A percentile compares a stretch with the other conserved stretches of the same genome.
phyloP scores from a whole-genome alignment of 2,329 filamentous ascomycete species.

The Zarea fungicola region DNA sequence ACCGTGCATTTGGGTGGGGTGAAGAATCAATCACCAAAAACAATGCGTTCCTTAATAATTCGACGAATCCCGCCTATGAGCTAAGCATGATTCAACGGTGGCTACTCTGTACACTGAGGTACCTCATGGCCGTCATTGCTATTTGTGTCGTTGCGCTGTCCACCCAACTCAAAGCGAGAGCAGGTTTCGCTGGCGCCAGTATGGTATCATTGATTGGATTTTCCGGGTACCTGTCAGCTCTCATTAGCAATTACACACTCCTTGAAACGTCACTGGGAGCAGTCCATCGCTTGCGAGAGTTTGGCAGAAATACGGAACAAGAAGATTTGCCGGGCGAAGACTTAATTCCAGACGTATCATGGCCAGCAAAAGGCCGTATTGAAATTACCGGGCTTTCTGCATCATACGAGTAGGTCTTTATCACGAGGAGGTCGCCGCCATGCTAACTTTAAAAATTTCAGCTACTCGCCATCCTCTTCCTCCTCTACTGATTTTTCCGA shows the following conservation, averaged over 20 bases:
- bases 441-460: no score
- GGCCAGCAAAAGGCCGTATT: conserved; percentile 18
- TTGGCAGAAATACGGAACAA: conserved; percentile 12
- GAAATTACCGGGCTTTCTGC: conserved; percentile 18
- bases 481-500: not conserved
- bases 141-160: conserved; percentile 41
- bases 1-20: conserved; percentile 52
- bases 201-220: conserved; percentile 34
- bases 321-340: conserved; percentile 15
- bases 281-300: conserved; percentile 16
- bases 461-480: not conserved
- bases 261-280: conserved; percentile 21
- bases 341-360: conserved; percentile 11
- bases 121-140: conserved; percentile 43
- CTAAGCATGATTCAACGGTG: conserved; percentile 52
- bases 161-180: conserved; percentile 32
- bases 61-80: conserved; percentile 51
- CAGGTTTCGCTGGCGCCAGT: conserved; percentile 31
- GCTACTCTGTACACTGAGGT: conserved; percentile 44
- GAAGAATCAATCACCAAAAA: conserved; percentile 37
- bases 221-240: conserved; percentile 21
- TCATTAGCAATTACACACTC: conserved; percentile 21
- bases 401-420: not conserved
- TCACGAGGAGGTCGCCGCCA: not conserved
- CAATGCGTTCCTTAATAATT: conserved; percentile 42